Percentiles rank a stretch among this genome's conserved stretches.
phyloP scores from a whole-genome alignment of 768 basidiomycete genomes.

The Lactarius trivialis region DNA sequence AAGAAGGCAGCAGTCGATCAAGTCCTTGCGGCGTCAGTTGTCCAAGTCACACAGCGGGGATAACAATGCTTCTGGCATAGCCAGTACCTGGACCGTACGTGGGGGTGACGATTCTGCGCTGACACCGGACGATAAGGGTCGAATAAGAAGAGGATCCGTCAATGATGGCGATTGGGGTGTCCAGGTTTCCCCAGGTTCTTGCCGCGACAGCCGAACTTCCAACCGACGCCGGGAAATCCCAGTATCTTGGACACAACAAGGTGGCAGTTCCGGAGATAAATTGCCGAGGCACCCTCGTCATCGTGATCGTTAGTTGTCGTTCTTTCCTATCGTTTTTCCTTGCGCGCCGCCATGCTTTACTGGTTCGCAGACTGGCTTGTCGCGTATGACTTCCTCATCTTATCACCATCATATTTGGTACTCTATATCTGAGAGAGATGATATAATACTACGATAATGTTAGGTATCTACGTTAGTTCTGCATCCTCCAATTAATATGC shows the following conservation, averaged over 20 bases:
- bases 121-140: not conserved
- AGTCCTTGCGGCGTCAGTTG: conserved; percentile 61
- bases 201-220: conserved; percentile 2
- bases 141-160: conserved; percentile 20
- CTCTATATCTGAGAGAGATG: not conserved
- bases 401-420: not conserved
- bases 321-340: not conserved
- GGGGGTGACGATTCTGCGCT: not conserved
- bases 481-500: not conserved
- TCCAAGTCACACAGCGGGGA: not conserved
- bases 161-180: conserved; percentile 20
- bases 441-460: not conserved
- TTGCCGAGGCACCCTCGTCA: not conserved
- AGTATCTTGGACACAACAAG: conserved; percentile 12
- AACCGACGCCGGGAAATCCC: conserved; percentile 15
- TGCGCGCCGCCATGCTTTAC: not conserved
- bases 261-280: conserved; percentile 1
- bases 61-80: not conserved
- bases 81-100: not conserved
- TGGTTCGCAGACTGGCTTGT: not conserved
- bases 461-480: conserved; percentile 10
- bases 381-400: not conserved
- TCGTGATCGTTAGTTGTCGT: not conserved
- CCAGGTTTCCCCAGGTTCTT: not conserved
- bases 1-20: conserved; percentile 68